Evolutionary conservation across 2,329 filamentous ascomycete species (phyloP).

Genomic region (Didymella segeticola): DNA sequence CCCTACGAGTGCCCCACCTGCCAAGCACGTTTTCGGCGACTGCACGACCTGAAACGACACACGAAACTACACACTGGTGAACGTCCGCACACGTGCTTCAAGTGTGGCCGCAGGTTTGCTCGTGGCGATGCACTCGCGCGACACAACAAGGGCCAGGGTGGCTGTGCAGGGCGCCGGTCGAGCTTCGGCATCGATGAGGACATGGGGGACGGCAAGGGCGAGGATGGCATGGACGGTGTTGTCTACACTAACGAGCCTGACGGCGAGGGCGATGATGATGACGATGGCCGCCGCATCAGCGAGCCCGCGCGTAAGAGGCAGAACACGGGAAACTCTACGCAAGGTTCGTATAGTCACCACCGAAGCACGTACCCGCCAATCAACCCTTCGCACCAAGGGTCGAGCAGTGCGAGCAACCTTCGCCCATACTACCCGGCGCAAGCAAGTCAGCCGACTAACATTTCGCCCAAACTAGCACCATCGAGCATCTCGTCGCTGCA

Average conservation of each 20-base stretch:
- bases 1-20: slow-evolving; percentile 95
- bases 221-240: slow-evolving; percentile 69
- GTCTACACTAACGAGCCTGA: slow-evolving; percentile 65
- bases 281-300: slow-evolving; percentile 63
- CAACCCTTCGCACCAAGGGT: slow-evolving; percentile 48
- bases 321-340: slow-evolving; percentile 61
- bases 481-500: slow-evolving; percentile 47
- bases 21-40: slow-evolving; percentile 85
- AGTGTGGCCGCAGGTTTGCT: slow-evolving; percentile 93
- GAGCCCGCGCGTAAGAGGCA: slow-evolving; percentile 78
- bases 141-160: slow-evolving; percentile 94
- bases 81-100: slow-evolving; percentile 91
- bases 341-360: slow-evolving; percentile 68
- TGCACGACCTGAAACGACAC: slow-evolving; percentile 95
- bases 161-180: slow-evolving; percentile 88
- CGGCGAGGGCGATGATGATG: slow-evolving; percentile 63
- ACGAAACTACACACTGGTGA: slow-evolving; percentile 97
- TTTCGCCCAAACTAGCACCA: slow-evolving; percentile 47
- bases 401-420: slow-evolving; percentile 38
- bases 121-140: slow-evolving; percentile 92
- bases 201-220: slow-evolving; percentile 53
- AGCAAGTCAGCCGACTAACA: slow-evolving; percentile 48
- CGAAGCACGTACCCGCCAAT: slow-evolving; percentile 80
- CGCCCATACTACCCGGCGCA: slow-evolving; percentile 47
- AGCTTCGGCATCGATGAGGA: slow-evolving; percentile 86